Percentiles rank a stretch among this genome's conserved stretches.
phyloP scores from a whole-genome alignment of 208 protist genomes.

The Phytomonas francai region DNA sequence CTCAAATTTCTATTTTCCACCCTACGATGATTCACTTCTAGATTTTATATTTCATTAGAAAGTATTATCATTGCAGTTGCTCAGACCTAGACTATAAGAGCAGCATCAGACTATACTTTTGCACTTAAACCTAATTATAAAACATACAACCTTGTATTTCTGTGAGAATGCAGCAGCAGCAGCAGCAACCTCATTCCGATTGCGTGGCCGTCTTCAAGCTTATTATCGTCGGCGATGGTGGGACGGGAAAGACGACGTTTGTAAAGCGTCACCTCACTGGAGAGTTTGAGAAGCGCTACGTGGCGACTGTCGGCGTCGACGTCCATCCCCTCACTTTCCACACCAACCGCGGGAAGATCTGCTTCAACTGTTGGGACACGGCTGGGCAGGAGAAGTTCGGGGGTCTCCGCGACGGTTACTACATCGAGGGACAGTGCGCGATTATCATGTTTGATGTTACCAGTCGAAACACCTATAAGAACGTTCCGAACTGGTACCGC shows the following conservation, averaged over 20 bases:
- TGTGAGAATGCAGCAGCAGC: conserved; percentile 5
- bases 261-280: conserved; percentile 99
- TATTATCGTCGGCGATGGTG: conserved; percentile 99
- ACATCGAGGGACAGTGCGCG: conserved; percentile 98
- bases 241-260: conserved; percentile 99
- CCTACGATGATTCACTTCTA: conserved; percentile 2
- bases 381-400: conserved; percentile 99
- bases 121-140: conserved; percentile 8
- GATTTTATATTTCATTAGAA: conserved; percentile 12
- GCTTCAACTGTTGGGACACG: conserved; percentile 99
- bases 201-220: conserved; percentile 95
- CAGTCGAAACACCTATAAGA: conserved; percentile 99
- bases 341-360: conserved; percentile 97
- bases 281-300: conserved; percentile 99
- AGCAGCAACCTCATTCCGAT: conserved; percentile 30
- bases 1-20: conserved; percentile 15
- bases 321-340: conserved; percentile 98
- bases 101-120: conserved; percentile 2
- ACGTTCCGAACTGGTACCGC: conserved; percentile 99
- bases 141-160: background rate
- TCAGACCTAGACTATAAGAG: background rate
- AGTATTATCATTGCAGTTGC: conserved; percentile 4
- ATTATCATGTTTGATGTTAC: conserved; percentile 99
- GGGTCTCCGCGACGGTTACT: conserved; percentile 99
- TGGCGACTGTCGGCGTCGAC: conserved; percentile 93